Percentiles rank a stretch among this genome's conserved stretches.
phyloP scores from a whole-genome alignment of 2,329 filamentous ascomycete species.

The Xylariaceae sp. region DNA sequence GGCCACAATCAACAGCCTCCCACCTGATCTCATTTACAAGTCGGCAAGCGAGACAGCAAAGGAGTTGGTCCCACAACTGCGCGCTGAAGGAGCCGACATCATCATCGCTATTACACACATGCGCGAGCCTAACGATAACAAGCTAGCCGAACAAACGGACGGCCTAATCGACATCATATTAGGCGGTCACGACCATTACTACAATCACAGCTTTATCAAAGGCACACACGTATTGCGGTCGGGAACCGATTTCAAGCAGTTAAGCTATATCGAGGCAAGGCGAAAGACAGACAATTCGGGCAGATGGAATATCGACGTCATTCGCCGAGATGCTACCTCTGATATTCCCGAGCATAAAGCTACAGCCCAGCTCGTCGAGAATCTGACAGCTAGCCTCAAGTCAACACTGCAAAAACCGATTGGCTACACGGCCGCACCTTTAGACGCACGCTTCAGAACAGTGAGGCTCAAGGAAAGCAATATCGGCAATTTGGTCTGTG shows the following conservation, averaged over 20 bases:
- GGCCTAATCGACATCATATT: conserved; percentile 82
- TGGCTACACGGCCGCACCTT: conserved; percentile 76
- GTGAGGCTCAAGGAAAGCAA: conserved; percentile 78
- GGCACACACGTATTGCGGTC: conserved; percentile 82
- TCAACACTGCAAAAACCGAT: conserved; percentile 77
- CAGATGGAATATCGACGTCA: conserved; percentile 78
- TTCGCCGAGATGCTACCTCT: conserved; percentile 69
- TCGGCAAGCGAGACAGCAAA: conserved; percentile 74
- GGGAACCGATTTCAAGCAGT: conserved; percentile 87
- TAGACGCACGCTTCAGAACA: conserved; percentile 84
- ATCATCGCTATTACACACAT: conserved; percentile 81
- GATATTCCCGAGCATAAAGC: conserved; percentile 62
- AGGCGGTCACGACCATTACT: conserved; percentile 89
- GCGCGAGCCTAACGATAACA: conserved; percentile 85
- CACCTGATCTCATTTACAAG: conserved; percentile 77
- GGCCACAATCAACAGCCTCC: conserved; percentile 82
- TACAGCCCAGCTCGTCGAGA: conserved; percentile 61
- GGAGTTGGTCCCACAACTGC: conserved; percentile 70
- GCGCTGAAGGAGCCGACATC: conserved; percentile 76
- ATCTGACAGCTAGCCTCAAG: conserved; percentile 70
- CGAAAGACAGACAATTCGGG: conserved; percentile 40
- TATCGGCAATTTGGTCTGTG: conserved; percentile 85
- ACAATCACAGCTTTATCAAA: conserved; percentile 73
- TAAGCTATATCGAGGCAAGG: conserved; percentile 82
- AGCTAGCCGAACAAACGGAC: conserved; percentile 71